A percentile compares a stretch with the other conserved stretches of the same genome.
Evolutionary conservation across 805 yeast species (phyloP).

Genomic region (Metschnikowia noctiluminum): DNA sequence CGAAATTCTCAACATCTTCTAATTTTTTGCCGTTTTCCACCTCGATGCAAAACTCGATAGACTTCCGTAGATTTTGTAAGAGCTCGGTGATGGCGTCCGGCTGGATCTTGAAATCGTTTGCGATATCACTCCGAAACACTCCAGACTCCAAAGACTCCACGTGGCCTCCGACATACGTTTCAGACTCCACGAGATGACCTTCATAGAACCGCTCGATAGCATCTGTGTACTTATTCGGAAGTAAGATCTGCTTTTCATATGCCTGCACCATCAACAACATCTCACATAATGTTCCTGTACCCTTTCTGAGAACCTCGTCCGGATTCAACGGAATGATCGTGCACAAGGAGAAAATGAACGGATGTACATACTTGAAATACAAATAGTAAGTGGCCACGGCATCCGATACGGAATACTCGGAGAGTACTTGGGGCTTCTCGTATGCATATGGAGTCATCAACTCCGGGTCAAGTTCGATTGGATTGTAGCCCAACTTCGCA

Average conservation of each 20-base stretch:
- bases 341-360: slow-evolving; percentile 92
- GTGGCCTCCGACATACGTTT: slow-evolving; percentile 98
- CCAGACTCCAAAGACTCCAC: slow-evolving; percentile 98
- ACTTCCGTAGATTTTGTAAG: slow-evolving; percentile 64
- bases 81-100: slow-evolving; percentile 81
- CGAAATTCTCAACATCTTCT: slow-evolving; percentile 78
- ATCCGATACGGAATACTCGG: slow-evolving; percentile 98
- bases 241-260: slow-evolving; percentile 64
- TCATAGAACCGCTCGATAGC: slow-evolving; percentile 93
- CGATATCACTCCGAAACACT: slow-evolving; percentile 87
- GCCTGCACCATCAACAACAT: slow-evolving; percentile 98
- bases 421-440: slow-evolving; percentile 84
- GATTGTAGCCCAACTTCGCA: slow-evolving; percentile 92
- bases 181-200: slow-evolving; percentile 91
- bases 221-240: slow-evolving; percentile 92
- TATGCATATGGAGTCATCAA: slow-evolving; percentile 97
- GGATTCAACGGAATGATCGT: slow-evolving; percentile 95
- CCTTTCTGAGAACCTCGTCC: slow-evolving; percentile 92
- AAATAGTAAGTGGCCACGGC: slow-evolving; percentile 98
- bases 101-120: slow-evolving; percentile 71
- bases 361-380: slow-evolving; percentile 95
- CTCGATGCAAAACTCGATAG: slow-evolving; percentile 77
- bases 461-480: slow-evolving; percentile 95
- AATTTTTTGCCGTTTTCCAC: slow-evolving; percentile 72
- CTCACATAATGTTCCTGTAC: slow-evolving; percentile 98